Conservation (phyloP, 2,329 filamentous ascomycete species). For the Eutypa lata region DNA sequence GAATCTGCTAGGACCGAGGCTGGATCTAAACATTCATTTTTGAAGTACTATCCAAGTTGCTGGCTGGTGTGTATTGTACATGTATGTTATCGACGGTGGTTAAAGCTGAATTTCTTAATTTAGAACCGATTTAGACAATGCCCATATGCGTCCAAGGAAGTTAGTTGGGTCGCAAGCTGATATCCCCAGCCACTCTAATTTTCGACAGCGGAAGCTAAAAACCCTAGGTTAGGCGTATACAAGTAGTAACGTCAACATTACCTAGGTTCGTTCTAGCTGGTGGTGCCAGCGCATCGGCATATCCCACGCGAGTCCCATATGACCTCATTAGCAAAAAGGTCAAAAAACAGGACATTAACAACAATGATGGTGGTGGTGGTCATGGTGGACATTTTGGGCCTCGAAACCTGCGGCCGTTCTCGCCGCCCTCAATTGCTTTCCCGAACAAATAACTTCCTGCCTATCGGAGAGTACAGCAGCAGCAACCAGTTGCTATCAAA, state of each 20-base stretch:
- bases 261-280: background rate
- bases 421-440: background rate
- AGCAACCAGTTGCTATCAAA: too few species aligned
- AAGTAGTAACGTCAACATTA: background rate
- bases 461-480: background rate
- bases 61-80: too few species aligned
- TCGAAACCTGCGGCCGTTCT: background rate
- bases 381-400: background rate
- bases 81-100: too few species aligned
- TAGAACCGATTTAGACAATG: background rate
- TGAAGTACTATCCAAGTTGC: too few species aligned
- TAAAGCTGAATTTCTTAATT: background rate
- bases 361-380: too few species aligned
- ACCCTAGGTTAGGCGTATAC: background rate
- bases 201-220: background rate
- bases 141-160: background rate
- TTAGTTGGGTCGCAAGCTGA: background rate
- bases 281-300: constrained; percentile 1
- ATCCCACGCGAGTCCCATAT: background rate
- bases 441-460: background rate
- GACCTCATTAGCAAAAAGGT: background rate
- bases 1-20: background rate
- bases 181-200: background rate
- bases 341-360: background rate
- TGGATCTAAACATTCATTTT: too few species aligned